Evolutionary conservation across 352 stramenopile genomes (phyloP).

Genomic region (Ophiocytium majus): DNA sequence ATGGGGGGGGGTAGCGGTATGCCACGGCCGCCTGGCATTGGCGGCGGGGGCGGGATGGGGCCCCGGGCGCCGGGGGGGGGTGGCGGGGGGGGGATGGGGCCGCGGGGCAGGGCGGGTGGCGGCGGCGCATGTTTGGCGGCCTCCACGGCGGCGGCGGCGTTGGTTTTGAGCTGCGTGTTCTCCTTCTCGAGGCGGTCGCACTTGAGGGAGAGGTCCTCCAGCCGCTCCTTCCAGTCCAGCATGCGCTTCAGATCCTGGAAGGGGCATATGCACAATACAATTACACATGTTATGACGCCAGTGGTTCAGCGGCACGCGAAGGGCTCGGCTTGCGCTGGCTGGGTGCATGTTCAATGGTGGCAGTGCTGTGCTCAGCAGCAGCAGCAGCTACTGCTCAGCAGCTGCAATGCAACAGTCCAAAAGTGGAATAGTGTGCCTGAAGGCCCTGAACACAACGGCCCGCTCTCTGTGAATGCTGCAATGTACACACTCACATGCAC

Average conservation of each 20-base stretch:
- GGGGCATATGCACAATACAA: neutral
- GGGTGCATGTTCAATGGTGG: no score
- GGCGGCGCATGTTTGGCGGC: constrained; percentile 3
- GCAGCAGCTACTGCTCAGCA: no score
- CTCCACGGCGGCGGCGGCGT: neutral
- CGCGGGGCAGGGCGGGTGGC: neutral
- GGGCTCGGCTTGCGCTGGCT: no score
- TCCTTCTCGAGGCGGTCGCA: constrained; percentile 44
- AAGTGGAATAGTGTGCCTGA: no score
- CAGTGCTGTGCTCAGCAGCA: no score
- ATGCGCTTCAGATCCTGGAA: constrained; percentile 48
- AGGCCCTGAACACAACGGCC: no score
- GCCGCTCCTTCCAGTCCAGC: constrained; percentile 53
- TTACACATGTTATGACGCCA: neutral
- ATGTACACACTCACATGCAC: no score
- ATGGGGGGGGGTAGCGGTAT: constrained; percentile 27
- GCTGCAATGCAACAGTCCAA: no score
- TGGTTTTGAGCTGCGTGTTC: neutral
- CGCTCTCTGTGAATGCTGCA: no score
- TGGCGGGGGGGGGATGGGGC: neutral
- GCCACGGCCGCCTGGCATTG: constrained; percentile 17
- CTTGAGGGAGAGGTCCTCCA: constrained; percentile 53
- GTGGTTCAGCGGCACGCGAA: neutral
- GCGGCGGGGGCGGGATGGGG: constrained; percentile 17
- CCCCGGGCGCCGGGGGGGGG: constrained; percentile 20